Conservation (phyloP, 2,329 filamentous ascomycete species). For the Penicillium sp. region DNA sequence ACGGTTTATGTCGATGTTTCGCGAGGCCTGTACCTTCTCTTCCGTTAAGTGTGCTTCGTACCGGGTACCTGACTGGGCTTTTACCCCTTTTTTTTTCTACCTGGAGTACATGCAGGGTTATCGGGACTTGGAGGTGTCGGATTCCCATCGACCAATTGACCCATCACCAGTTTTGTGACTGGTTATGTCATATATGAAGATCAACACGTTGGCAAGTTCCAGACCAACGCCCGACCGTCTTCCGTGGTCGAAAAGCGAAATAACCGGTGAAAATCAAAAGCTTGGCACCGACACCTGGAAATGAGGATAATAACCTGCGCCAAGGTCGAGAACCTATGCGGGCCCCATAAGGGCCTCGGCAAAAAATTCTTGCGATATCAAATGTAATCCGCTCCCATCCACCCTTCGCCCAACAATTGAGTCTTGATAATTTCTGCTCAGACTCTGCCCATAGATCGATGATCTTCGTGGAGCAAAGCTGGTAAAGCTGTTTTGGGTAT, state of each 20-base stretch:
- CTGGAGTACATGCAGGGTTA: background rate
- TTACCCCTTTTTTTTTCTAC: conserved; percentile 6
- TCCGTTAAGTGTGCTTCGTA: background rate
- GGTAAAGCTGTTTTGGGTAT: background rate
- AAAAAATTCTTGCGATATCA: conserved; percentile 6
- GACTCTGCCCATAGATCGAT: background rate
- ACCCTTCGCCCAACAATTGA: background rate
- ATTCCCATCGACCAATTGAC: background rate
- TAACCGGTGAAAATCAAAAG: conserved; percentile 8
- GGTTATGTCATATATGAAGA: conserved; percentile 9
- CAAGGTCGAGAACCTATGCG: conserved; percentile 3
- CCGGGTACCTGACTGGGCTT: background rate
- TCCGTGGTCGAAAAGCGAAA: conserved; percentile 1
- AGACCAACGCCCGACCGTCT: background rate
- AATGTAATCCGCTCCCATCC: background rate
- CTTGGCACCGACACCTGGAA: conserved; percentile 11
- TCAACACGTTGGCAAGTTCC: conserved; percentile 4
- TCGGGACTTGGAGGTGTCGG: background rate
- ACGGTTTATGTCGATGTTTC: background rate
- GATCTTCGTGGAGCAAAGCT: background rate
- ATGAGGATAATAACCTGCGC: conserved; percentile 1
- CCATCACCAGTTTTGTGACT: background rate
- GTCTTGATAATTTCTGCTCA: background rate
- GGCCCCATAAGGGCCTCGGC: background rate
- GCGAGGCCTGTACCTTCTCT: background rate